Base-by-base conservation (phyloP, 1,284 basidiomycete species). In the Cryptococcus jaspeensis region DNA sequence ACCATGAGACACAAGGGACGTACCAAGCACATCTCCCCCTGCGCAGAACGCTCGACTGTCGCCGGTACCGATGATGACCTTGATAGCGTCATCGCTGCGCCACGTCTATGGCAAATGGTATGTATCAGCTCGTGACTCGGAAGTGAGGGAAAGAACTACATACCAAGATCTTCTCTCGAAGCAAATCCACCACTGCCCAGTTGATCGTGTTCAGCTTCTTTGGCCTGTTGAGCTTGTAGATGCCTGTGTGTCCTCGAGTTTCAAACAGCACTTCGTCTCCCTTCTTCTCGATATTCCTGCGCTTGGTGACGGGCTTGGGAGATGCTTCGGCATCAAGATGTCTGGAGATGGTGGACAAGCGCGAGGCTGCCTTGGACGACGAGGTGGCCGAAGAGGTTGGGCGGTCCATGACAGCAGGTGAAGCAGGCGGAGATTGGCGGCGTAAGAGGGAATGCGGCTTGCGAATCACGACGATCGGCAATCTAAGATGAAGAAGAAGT, bases 11-110 rank as follows among this genome's bases (percentile, higher is more conserved):
- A 9, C 28, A 4, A 9, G 41, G n/a, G 43, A 9, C 69, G 52
- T 39, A 71, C 70, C 66, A 50, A 68, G 70, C 55, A 99, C 90
- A 75, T 99, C 95, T 54, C 95, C 95, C 23, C 95, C 96, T 5
- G 92, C 89, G 73, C 94, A 98, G 72, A 98, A 97, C 13, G 88
- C 91, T 58, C 86, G 82, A 12, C 89, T 90, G 28, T 81, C 80
- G 20, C 92, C 90, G 40, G 83, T 84, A 23, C 89, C 89, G 52
- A 93, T 84, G 60, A 97, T 84, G 28, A 90, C 82, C 60, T 85
- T 84, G 67, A 86, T 87, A 9, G 90, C 81, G 47, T 88, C 84
- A 36, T 89, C 87, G 39, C 82, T 77, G 63, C 84, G 83, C 90
- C 91, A 94, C 81, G 86, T 84, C 91, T 94, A 70, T 15, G 6